Evolutionary conservation across 202 grass and related monocot species (phyloP).

Genomic region (Schoenoplectus triqueter): DNA sequence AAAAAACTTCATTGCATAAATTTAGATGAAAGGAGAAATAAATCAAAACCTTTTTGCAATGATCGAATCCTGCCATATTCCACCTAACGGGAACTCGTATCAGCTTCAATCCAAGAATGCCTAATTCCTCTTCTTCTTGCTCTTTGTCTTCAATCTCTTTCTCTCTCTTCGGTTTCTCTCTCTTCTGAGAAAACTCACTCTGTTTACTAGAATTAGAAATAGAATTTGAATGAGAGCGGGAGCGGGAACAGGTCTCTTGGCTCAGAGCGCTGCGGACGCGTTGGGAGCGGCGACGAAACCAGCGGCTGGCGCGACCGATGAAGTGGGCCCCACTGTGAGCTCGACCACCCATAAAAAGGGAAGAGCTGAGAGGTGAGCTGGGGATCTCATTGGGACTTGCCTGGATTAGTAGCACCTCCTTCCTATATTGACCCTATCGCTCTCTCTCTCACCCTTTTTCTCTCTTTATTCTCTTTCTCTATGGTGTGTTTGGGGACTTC

Average conservation of each 20-base stretch:
- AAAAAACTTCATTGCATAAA: background rate
- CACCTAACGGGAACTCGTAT: constrained; percentile 27
- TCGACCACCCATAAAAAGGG: constrained; percentile 37
- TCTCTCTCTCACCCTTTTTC: background rate
- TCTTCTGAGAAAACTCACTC: constrained; percentile 21
- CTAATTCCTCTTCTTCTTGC: constrained; percentile 28
- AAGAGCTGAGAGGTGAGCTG: constrained; percentile 16
- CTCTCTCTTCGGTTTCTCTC: background rate
- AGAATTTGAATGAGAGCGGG: background rate
- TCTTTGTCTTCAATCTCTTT: constrained; percentile 22
- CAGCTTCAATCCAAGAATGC: constrained; percentile 30
- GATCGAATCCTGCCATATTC: constrained; percentile 41
- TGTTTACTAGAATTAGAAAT: constrained; percentile 38
- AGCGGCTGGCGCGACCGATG: constrained; percentile 35
- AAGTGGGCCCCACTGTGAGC: constrained; percentile 20
- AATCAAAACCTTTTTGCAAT: constrained; percentile 48
- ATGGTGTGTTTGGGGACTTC: background rate
- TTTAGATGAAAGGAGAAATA: background rate
- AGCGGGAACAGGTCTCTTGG: constrained; percentile 20
- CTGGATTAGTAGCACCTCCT: background rate
- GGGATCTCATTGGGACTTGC: constrained; percentile 26
- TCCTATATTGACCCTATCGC: constrained; percentile 5
- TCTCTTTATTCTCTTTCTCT: background rate
- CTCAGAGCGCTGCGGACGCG: constrained; percentile 34
- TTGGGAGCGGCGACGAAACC: constrained; percentile 33